phyloP scores from a whole-genome alignment of 495 filamentous ascomycete species.

The Cladorrhinum samala region DNA sequence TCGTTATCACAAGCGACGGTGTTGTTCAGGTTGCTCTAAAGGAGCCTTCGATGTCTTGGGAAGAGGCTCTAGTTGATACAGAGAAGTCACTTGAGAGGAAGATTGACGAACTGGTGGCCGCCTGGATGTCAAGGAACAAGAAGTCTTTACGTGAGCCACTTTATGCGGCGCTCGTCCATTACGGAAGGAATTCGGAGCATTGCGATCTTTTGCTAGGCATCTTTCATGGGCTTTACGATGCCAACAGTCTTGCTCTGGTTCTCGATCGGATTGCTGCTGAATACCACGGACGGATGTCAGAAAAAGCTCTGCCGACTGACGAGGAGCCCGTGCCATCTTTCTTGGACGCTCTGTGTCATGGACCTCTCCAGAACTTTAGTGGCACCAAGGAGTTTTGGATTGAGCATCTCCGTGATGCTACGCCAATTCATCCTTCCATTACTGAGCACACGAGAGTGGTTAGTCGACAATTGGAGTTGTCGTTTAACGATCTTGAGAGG shows the following conservation, averaged over 20 bases:
- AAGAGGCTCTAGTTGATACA: slow-evolving; percentile 18
- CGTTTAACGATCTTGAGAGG: slow-evolving; percentile 36
- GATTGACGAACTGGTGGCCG: slow-evolving; percentile 22
- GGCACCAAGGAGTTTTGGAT: slow-evolving; percentile 64
- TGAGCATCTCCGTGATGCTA: slow-evolving; percentile 42
- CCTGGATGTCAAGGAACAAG: slow-evolving; percentile 39
- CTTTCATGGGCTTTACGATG: slow-evolving; percentile 88
- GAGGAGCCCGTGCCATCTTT: slow-evolving; percentile 34
- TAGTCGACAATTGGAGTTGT: slow-evolving; percentile 11
- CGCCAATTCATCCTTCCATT: slow-evolving; percentile 26
- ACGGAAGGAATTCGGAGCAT: slow-evolving; percentile 7
- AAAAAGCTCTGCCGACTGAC: slow-evolving; percentile 4
- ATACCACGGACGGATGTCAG: slow-evolving; percentile 30
- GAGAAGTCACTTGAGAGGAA: slow-evolving; percentile 26
- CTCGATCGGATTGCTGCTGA: slow-evolving; percentile 49
- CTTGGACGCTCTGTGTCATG: slow-evolving; percentile 46
- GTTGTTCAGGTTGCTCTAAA: slow-evolving; percentile 62
- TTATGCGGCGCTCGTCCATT: slow-evolving; percentile 38
- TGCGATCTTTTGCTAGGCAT: slow-evolving; percentile 54
- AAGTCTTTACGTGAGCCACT: slow-evolving; percentile 19
- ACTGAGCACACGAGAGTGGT: slow-evolving; percentile 3
- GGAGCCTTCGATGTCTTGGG: slow-evolving; percentile 42
- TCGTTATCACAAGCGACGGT: slow-evolving; percentile 61
- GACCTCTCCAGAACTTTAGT: slow-evolving; percentile 49
- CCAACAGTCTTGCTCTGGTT: slow-evolving; percentile 64